Percentiles rank a stretch among this genome's conserved stretches.
These are phyloP conservation scores for Podospora comata DNA, from an alignment of 495 filamentous ascomycete species.

Conservation along the genomic window DNA sequence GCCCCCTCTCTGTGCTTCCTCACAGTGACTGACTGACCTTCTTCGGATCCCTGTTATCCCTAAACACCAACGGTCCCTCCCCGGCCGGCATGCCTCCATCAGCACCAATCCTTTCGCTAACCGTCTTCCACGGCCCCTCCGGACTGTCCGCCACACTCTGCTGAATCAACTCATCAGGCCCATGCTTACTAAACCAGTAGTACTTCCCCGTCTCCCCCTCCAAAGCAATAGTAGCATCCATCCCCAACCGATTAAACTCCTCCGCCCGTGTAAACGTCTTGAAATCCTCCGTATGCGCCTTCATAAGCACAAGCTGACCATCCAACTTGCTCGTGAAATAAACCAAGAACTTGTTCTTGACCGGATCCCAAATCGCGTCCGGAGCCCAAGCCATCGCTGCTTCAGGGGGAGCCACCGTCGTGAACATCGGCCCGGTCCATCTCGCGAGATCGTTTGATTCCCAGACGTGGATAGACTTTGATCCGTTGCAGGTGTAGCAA, in stretches of 20 bases:
- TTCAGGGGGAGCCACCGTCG: conserved; percentile 8
- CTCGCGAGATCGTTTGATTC: conserved; percentile 4
- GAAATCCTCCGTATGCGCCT: not conserved
- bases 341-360: conserved; percentile 2
- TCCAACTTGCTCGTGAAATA: conserved; percentile 11
- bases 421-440: conserved; percentile 8
- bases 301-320: not conserved
- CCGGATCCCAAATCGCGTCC: conserved; percentile 14
- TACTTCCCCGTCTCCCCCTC: not conserved
- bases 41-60: conserved; percentile 7
- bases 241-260: not conserved
- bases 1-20: too few relatives aligned
- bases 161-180: conserved; percentile 12
- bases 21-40: not conserved
- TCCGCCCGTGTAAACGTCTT: not conserved
- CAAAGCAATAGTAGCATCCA: conserved; percentile 6
- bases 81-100: conserved; percentile 8
- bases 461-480: conserved; percentile 13
- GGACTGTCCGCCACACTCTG: conserved; percentile 10
- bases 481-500: conserved; percentile 9
- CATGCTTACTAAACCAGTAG: conserved; percentile 14
- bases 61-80: conserved; percentile 14
- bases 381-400: conserved; percentile 14
- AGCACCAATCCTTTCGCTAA: conserved; percentile 11
- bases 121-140: conserved; percentile 10